phyloP scores from a whole-genome alignment of 192 early-diverging fungal species.

The Gryganskiella cystojenkinii region DNA sequence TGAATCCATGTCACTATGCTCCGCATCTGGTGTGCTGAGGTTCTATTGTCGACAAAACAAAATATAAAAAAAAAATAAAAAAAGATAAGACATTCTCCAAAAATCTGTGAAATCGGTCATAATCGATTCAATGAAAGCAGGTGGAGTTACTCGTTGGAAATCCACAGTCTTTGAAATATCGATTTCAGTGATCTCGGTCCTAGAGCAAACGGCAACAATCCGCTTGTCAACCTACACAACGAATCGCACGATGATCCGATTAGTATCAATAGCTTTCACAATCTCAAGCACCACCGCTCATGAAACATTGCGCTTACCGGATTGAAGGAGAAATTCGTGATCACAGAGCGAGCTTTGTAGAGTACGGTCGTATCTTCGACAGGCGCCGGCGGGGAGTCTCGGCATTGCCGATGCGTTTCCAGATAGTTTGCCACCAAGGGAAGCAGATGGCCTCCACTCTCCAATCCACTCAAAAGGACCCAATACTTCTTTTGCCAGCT shows the following conservation, averaged over 20 bases:
- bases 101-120: neutral
- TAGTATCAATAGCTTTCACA: neutral
- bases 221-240: slow-evolving; percentile 60
- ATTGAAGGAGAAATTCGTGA: slow-evolving; percentile 63
- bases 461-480: slow-evolving; percentile 43
- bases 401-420: slow-evolving; percentile 30
- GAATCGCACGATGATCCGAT: no score
- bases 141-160: slow-evolving; percentile 15
- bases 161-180: slow-evolving; percentile 65
- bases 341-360: slow-evolving; percentile 57
- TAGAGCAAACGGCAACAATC: slow-evolving; percentile 71
- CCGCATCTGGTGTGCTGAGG: slow-evolving; percentile 13
- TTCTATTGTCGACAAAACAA: no score
- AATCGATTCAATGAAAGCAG: neutral
- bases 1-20: slow-evolving; percentile 48
- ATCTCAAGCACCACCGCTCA: no score
- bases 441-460: slow-evolving; percentile 48
- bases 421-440: slow-evolving; percentile 29
- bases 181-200: slow-evolving; percentile 75
- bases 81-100: no score
- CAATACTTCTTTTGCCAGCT: slow-evolving; percentile 53
- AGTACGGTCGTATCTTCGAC: slow-evolving; percentile 44
- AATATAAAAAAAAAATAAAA: no score
- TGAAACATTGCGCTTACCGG: slow-evolving; percentile 54
- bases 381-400: slow-evolving; percentile 31